These are phyloP conservation scores for Trypanosoma cruzi DNA, from an alignment of 208 protist genomes.

Conservation along the genomic window DNA sequence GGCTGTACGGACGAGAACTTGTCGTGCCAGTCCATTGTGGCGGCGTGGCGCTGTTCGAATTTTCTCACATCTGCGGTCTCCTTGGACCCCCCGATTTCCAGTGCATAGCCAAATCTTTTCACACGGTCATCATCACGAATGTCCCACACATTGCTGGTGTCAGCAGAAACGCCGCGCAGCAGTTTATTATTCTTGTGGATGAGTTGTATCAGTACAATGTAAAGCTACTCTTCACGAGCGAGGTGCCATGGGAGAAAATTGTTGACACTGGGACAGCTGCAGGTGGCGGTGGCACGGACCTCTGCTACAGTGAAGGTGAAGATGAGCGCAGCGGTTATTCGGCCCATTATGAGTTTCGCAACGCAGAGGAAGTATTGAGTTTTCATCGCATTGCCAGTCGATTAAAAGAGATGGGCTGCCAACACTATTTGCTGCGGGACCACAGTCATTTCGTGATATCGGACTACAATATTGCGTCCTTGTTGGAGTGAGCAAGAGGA, in stretches of 20 bases:
- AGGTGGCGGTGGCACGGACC: constrained; percentile 12
- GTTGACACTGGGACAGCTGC: constrained; percentile 31
- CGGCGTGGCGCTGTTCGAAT: constrained; percentile 83
- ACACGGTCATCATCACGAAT: constrained; percentile 84
- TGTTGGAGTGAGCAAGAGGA: constrained; percentile 32
- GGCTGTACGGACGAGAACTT: constrained; percentile 69
- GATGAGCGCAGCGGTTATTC: constrained; percentile 79
- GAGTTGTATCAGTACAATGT: constrained; percentile 92
- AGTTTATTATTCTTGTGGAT: constrained; percentile 88
- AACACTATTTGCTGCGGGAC: constrained; percentile 67
- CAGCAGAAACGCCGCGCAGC: constrained; percentile 69
- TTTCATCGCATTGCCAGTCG: constrained; percentile 76
- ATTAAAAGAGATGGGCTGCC: constrained; percentile 77
- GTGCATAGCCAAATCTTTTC: constrained; percentile 64
- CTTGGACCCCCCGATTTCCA: constrained; percentile 76
- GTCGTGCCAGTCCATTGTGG: constrained; percentile 66
- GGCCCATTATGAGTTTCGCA: constrained; percentile 62
- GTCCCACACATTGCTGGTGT: constrained; percentile 68
- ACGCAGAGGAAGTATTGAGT: constrained; percentile 80
- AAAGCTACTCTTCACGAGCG: constrained; percentile 81
- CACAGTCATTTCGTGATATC: constrained; percentile 68
- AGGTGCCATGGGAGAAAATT: constrained; percentile 70
- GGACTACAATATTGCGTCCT: constrained; percentile 64
- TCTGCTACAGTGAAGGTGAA: constrained; percentile 78
- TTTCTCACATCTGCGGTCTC: constrained; percentile 70